These are phyloP conservation scores for Angophora floribunda DNA, from an alignment of 345 rosid species.

Conservation along the genomic window DNA sequence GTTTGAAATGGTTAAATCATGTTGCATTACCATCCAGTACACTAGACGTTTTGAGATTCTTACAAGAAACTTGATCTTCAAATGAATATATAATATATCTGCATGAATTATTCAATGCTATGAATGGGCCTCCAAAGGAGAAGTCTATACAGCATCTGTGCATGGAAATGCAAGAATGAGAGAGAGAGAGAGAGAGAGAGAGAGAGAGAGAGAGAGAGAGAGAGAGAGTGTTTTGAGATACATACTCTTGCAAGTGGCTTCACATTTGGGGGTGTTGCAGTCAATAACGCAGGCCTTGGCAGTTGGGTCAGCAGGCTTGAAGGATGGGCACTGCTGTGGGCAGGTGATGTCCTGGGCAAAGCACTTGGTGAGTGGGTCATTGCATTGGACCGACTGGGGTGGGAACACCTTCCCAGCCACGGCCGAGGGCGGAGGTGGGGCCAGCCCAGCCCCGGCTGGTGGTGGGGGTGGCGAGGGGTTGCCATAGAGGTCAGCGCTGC, in stretches of 20 bases:
- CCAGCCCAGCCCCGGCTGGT: not conserved
- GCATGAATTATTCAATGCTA: not conserved
- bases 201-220: not conserved
- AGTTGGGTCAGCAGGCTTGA: constrained; percentile 1
- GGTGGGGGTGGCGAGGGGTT: not conserved
- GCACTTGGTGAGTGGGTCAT: not conserved
- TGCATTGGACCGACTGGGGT: not conserved
- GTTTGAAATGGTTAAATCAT: not conserved
- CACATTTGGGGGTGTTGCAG: constrained; percentile 1
- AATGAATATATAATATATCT: not conserved
- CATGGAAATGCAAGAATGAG: not conserved
- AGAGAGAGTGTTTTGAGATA: not conserved
- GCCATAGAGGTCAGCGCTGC: constrained; percentile 1
- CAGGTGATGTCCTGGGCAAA: not conserved
- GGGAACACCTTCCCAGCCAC: not conserved
- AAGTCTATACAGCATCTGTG: not conserved
- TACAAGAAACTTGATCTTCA: not conserved
- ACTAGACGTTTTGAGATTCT: not conserved
- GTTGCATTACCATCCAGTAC: not conserved
- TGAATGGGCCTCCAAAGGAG: not conserved
- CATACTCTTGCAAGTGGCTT: constrained; percentile 7
- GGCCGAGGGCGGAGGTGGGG: not conserved
- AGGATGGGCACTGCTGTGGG: constrained; percentile 4
- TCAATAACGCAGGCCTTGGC: constrained; percentile 2
- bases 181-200: not conserved